Base-by-base conservation (phyloP, 192 early-diverging fungal species). In the Phlyctochytrium bullatum region DNA sequence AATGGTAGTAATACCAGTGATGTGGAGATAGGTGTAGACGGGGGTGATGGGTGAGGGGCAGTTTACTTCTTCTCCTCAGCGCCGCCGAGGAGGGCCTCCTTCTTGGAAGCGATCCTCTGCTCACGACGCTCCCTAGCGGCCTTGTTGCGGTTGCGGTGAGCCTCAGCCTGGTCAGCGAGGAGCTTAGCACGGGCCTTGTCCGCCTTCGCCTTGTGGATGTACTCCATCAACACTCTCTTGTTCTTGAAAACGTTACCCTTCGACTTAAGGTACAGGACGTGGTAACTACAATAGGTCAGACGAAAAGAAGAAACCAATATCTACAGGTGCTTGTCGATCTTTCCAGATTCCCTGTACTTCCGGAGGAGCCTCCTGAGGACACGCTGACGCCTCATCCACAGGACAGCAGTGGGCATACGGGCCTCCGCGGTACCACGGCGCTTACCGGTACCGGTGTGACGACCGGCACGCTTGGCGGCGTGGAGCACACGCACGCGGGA, bases 181-280 rank as follows among this genome's bases (percentile, higher is more conserved):
- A 88, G 70, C 90, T 94, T 91, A 70, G 88, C 83, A 87, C 96
- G 91, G 66, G 90, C 81, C 83, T 97, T 94, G 86, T 98, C 95
- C 56, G 96, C 93, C 91, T 98, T 98, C 75, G 91, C 92, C 88
- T 95, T 96, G 89, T 97, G 94, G 83, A 98, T 98, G 85, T 92
- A 92, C 85, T 98, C 96, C 92, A 98, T 98, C 52, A 98, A 80
- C 67, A 98, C 96, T 83, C 96, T 92, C 91, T 98, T 98, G 93
- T 96, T 98, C 92, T 98, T 98, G 88, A 98, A 98, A 64, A 93
- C 93, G 84, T 96, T 97, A 96, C 96, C 96, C 92, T 98, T 98
- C 65, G 93, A 86, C 89, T 96, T 97, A 77, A 95, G 78, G 89
- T 98, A 98, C 73, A 98, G 87, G 74, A 84, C 79, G 84, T 95